Conservation (phyloP, 805 yeast genomes). For the Ogataea salicorniae region DNA sequence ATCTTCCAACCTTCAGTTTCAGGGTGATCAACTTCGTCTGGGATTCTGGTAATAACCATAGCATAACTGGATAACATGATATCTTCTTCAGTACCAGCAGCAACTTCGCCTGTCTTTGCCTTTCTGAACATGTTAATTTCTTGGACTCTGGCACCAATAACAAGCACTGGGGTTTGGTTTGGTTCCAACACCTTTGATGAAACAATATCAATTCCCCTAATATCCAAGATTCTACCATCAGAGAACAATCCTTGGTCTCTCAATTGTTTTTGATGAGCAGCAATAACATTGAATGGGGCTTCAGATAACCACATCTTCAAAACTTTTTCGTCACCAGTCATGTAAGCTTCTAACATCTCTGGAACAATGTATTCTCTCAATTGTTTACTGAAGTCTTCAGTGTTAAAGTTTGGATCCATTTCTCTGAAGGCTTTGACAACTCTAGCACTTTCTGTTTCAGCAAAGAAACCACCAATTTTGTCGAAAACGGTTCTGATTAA, state of each 20-base stretch:
- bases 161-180: conserved; percentile 85
- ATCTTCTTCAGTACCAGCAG: conserved; percentile 94
- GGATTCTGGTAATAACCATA: conserved; percentile 87
- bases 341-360: conserved; percentile 91
- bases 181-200: conserved; percentile 87
- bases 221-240: conserved; percentile 87
- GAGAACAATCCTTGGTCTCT: conserved; percentile 87
- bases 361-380: conserved; percentile 91
- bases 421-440: conserved; percentile 81
- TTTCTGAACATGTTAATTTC: conserved; percentile 87
- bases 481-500: conserved; percentile 73
- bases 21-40: conserved; percentile 84
- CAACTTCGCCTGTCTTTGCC: conserved; percentile 86
- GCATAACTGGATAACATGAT: conserved; percentile 92
- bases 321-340: conserved; percentile 79
- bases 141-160: conserved; percentile 93
- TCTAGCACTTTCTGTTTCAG: conserved; percentile 93
- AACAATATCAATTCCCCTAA: conserved; percentile 90
- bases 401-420: conserved; percentile 84
- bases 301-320: conserved; percentile 91
- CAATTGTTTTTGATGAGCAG: conserved; percentile 88
- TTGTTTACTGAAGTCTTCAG: conserved; percentile 73
- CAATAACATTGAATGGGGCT: conserved; percentile 93
- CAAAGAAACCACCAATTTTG: conserved; percentile 81
- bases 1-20: conserved; percentile 98